phyloP scores from a whole-genome alignment of 2,329 filamentous ascomycete genomes.

The Dothistroma pini region DNA sequence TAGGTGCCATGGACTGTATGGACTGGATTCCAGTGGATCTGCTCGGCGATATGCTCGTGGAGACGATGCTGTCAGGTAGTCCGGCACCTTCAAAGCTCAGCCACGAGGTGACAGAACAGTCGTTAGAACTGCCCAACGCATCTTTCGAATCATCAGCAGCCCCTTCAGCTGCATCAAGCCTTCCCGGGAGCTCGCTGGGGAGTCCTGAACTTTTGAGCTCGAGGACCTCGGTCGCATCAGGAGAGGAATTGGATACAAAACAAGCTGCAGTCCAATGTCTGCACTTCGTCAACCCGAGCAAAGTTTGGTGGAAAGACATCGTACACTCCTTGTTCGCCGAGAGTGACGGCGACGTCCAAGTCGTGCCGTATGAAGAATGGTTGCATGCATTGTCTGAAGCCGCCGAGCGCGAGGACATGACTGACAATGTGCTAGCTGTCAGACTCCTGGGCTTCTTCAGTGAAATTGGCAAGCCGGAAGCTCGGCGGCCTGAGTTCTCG shows the following conservation, averaged over 20 bases:
- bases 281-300: not conserved
- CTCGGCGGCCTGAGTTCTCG: not conserved
- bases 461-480: not conserved
- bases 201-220: not conserved
- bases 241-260: not conserved
- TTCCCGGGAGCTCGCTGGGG: not conserved
- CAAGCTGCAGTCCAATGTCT: not conserved
- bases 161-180: not conserved
- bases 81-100: not conserved
- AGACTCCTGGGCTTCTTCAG: not conserved
- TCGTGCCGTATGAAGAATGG: not conserved
- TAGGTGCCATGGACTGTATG: slow-evolving; percentile 44
- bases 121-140: not conserved
- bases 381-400: not conserved
- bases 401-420: not conserved
- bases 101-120: not conserved
- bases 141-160: not conserved
- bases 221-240: not conserved
- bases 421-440: not conserved
- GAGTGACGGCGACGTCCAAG: not conserved
- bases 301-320: not conserved
- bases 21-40: slow-evolving; percentile 54
- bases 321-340: not conserved
- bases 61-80: not conserved
- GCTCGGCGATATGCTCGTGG: slow-evolving; percentile 7